Evolutionary conservation across 306 rosid species (phyloP), one percentile per base, ranked within the genome.

Genomic region (Styphnolobium japonicum): DNA sequence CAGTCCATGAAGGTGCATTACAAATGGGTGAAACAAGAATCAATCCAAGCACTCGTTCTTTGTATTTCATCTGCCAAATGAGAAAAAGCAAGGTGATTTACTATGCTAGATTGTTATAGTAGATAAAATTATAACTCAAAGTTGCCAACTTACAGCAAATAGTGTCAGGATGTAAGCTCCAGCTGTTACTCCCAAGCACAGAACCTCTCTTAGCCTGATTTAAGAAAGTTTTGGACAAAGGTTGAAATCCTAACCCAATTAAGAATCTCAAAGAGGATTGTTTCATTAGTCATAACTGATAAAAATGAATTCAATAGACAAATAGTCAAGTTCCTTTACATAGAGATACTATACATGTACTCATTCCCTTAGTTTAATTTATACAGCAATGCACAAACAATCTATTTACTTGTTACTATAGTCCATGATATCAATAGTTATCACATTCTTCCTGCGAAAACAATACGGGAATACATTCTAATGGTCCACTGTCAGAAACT

Each of bases 131-230:
- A 14, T 42, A 74, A 52, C 67, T 52, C 18, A 27, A 14, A 57
- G 53, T 58, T 25, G 55, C 68, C 49, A 73, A 86, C 97, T 88
- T 89, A 93, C 97, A 42, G 97, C 92, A 80, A 90, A 89, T 52
- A 91, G 89, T 36, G 94, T 88, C 51, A 93, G 92, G 70, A 93
- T 83, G 85, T 90, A 93, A 70, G 97, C 97, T 72, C 96, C 97
- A 48, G 94, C 97, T 49, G 94, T 91, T 73, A 93, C 96, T 51
- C 97, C 97, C 60, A 93, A 73, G 89, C 97, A 93, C 83, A 93
- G 39, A 72, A 93, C 94, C 85, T 89, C 88, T 84, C 77, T 89
- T 68, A 93, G 86, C 88, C 97, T 93, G 91, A 70, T 82, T 78
- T 78, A 75, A 76, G 71, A 69, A 42, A 64, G 33, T 37, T 57